phyloP scores from a whole-genome alignment of 805 yeast genomes.

The Saturnispora halmiae region DNA sequence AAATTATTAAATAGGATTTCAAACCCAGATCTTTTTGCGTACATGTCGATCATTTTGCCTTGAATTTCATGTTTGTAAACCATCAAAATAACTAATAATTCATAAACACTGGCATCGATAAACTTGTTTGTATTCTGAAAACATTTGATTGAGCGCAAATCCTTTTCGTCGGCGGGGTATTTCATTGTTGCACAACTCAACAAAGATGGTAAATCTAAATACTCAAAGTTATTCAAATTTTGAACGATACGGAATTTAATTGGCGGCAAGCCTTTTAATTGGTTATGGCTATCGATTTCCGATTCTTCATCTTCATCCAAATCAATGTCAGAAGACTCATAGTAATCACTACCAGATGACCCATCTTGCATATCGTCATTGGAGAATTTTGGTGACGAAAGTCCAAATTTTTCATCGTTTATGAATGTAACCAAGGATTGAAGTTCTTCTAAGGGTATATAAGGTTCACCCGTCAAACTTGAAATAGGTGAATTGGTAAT shows the following conservation, averaged over 20 bases:
- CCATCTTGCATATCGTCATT: too few species aligned
- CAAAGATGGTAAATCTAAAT: slow-evolving; percentile 25
- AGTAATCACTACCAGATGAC: too few species aligned
- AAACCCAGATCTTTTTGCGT: slow-evolving; percentile 26
- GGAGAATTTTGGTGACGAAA: slow-evolving; percentile 17
- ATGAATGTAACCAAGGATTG: slow-evolving; percentile 54
- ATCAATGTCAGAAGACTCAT: slow-evolving; percentile 26
- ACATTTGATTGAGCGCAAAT: slow-evolving; percentile 14
- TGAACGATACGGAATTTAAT: slow-evolving; percentile 38
- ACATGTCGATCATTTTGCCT: slow-evolving; percentile 22
- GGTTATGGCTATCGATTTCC: slow-evolving; percentile 18
- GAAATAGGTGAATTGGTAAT: slow-evolving; percentile 42
- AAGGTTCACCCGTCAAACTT: slow-evolving; percentile 45
- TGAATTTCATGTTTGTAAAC: slow-evolving; percentile 29
- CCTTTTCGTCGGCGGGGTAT: slow-evolving; percentile 9
- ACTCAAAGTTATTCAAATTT: slow-evolving; percentile 35
- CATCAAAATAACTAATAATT: slow-evolving; percentile 23
- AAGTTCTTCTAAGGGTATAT: slow-evolving; percentile 49
- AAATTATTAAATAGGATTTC: slow-evolving; percentile 33
- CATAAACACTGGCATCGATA: slow-evolving; percentile 24
- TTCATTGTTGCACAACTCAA: slow-evolving; percentile 17
- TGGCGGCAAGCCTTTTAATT: slow-evolving; percentile 23
- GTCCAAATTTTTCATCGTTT: slow-evolving; percentile 36
- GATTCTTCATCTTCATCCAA: slow-evolving; percentile 23
- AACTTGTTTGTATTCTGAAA: slow-evolving; percentile 26